Base-by-base conservation (phyloP, 2,329 filamentous ascomycete genomes). In the Hypoxylon sp. region DNA sequence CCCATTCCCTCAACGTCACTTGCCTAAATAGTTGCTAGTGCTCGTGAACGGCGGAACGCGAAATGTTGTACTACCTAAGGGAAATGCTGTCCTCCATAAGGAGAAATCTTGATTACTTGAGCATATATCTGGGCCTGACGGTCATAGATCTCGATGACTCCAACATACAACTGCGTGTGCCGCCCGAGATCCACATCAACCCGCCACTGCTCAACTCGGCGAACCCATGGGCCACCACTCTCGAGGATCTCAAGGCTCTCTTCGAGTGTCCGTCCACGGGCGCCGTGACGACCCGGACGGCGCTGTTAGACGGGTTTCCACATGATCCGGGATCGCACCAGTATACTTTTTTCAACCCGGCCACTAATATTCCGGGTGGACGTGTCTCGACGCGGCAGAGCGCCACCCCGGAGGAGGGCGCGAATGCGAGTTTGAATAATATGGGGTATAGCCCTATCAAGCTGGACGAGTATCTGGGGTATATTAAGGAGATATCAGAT, bases 171-270 rank as follows among this genome's bases (percentile, higher is more conserved):
- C 23, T 46, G 27, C 34, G 21, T 25, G 51, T 29, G 9, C 86
- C 85, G 1, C 85, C 84, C 0, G 82, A 72, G 68, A 76, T 91
- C 8, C 53, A 70, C 6, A 87, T 93, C 64, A 71, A 81, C 45
- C 90, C 90, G 0, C 90, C 90, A 0, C 81, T 95, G 5, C 81
- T 94, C 69, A 94, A 94, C 78, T 91, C 91, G 0, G 87, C 92
- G 29, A 90, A 87, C 52, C 91, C 91, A 0, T 94, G 91, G 91
- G 91, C 91, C 25, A 92, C 90, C 0, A 87, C 85, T 2, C 77
- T 85, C 4, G 81, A 84, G 3, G 87, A 94, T 68, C 84, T 94
- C 3, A 76, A 80, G 39, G 78, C 79, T 1, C 85, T 94, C 5
- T 91, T 91, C 74, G 75, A 80, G 29, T 88, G 83, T 52, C 81